phyloP scores from a whole-genome alignment of 2,329 filamentous ascomycete species.

The Hymenoscyphus scutula region DNA sequence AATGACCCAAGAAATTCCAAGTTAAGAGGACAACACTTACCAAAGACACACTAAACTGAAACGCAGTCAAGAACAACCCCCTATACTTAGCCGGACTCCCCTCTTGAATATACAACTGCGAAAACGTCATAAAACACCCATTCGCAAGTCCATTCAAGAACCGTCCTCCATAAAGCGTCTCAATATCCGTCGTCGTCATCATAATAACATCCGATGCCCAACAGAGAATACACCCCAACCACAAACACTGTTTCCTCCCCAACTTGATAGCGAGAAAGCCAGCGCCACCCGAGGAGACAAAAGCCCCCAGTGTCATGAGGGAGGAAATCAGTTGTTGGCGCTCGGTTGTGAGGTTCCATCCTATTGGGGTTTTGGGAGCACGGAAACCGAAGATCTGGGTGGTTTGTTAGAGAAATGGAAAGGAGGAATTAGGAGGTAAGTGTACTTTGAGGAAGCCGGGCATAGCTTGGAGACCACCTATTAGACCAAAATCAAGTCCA shows the following conservation, averaged over 20 bases:
- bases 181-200: slow-evolving; percentile 54
- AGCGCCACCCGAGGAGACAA: slow-evolving; percentile 45
- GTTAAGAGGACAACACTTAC: slow-evolving; percentile 36
- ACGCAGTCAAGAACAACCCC: slow-evolving; percentile 46
- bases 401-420: no score
- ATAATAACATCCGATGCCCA: slow-evolving; percentile 53
- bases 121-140: slow-evolving; percentile 20
- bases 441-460: slow-evolving; percentile 17
- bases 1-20: neutral
- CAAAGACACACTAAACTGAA: slow-evolving; percentile 49
- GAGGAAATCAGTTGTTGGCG: slow-evolving; percentile 52
- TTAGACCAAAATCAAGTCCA: slow-evolving; percentile 20
- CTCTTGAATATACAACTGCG: slow-evolving; percentile 43
- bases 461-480: slow-evolving; percentile 22
- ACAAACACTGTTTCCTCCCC: slow-evolving; percentile 46
- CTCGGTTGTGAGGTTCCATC: slow-evolving; percentile 40
- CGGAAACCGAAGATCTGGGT: slow-evolving; percentile 46
- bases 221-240: slow-evolving; percentile 47
- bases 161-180: slow-evolving; percentile 52
- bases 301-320: slow-evolving; percentile 49
- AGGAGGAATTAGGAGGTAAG: no score
- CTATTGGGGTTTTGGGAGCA: slow-evolving; percentile 17
- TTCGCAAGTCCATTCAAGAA: slow-evolving; percentile 51
- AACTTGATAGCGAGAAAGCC: slow-evolving; percentile 44
- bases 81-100: slow-evolving; percentile 48